Percentiles rank a stretch among this genome's conserved stretches.
phyloP scores from a whole-genome alignment of 176 grass and related monocot species.

The Oryza rufipogon region DNA sequence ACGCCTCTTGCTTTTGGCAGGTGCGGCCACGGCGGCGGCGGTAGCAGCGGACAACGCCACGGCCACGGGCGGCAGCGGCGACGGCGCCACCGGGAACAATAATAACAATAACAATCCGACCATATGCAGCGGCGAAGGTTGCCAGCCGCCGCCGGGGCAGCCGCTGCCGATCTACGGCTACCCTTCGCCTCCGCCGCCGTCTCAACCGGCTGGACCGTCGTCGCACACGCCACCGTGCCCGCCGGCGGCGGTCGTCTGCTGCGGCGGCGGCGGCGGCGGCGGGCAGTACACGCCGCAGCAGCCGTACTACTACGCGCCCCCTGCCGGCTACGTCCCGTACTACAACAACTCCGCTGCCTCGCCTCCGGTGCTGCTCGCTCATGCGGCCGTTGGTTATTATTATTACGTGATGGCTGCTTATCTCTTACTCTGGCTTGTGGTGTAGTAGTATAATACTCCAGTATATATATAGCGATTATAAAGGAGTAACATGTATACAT shows the following conservation, averaged over 20 bases:
- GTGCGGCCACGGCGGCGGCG: neutral
- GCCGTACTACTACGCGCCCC: conserved; percentile 29
- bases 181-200: conserved; percentile 8
- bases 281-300: conserved; percentile 1
- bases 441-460: neutral
- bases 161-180: conserved; percentile 42
- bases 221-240: conserved; percentile 35
- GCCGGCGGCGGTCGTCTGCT: conserved; percentile 41
- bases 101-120: no score
- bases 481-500: neutral
- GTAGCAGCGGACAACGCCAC: neutral
- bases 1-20: conserved; percentile 27
- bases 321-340: conserved; percentile 45
- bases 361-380: neutral
- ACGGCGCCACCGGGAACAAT: neutral
- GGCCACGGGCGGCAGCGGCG: neutral
- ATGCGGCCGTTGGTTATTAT: neutral
- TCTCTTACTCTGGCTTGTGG: neutral
- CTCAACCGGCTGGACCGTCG: neutral
- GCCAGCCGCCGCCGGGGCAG: conserved; percentile 9
- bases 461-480: neutral
- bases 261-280: neutral
- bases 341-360: conserved; percentile 45
- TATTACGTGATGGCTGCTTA: conserved; percentile 7
- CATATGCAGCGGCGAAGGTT: conserved; percentile 35